These are phyloP conservation scores for Eucalyptus marginata DNA, from an alignment of 345 rosid species.

Conservation along the genomic window DNA sequence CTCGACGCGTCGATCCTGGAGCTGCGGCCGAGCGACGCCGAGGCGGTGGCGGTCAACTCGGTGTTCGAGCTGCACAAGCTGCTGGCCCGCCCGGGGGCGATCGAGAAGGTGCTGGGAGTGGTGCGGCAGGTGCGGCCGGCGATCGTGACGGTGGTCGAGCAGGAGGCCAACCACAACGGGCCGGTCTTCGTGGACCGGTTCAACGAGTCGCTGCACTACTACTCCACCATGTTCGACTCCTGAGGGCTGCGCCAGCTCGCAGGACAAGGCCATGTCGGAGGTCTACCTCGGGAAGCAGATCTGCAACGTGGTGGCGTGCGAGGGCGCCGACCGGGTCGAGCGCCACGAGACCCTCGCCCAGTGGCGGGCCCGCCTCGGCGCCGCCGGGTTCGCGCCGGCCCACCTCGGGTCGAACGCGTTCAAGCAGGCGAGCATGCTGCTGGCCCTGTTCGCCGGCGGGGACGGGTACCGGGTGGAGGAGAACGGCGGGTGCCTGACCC, in stretches of 20 bases:
- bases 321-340: conserved; percentile 70
- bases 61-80: conserved; percentile 70
- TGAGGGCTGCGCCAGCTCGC: conserved; percentile 37
- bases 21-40: conserved; percentile 39
- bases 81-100: conserved; percentile 46
- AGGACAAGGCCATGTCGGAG: conserved; percentile 70
- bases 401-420: conserved; percentile 81
- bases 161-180: conserved; percentile 74
- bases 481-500: conserved; percentile 60
- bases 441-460: conserved; percentile 63
- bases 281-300: conserved; percentile 78
- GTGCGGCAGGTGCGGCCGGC: conserved; percentile 58
- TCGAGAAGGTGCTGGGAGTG: conserved; percentile 47
- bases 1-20: conserved; percentile 67
- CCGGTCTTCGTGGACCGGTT: conserved; percentile 75
- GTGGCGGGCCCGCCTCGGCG: conserved; percentile 48
- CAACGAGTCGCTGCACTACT: conserved; percentile 73
- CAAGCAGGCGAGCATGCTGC: conserved; percentile 74
- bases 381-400: conserved; percentile 61
- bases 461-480: conserved; percentile 90
- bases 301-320: conserved; percentile 74
- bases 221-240: conserved; percentile 78
- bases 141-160: conserved; percentile 74
- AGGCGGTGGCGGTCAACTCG: conserved; percentile 75
- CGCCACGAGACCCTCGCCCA: conserved; percentile 59